phyloP scores from a whole-genome alignment of 2,329 filamentous ascomycete genomes.

The Colletotrichum sp. region DNA sequence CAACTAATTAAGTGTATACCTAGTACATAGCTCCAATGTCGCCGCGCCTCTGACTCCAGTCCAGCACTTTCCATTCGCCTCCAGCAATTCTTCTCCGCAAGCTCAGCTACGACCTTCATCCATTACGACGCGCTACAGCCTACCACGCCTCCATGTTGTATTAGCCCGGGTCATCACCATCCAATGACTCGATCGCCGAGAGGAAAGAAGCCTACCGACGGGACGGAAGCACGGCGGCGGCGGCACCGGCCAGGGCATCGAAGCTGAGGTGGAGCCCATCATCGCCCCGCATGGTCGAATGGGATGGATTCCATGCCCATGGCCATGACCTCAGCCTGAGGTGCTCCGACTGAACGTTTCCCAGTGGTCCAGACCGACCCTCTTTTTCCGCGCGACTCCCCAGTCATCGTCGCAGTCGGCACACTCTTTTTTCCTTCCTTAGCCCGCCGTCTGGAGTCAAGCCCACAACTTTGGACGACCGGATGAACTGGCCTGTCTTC shows the following conservation, averaged over 20 bases:
- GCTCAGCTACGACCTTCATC: background rate
- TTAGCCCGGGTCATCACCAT: background rate
- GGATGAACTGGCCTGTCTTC: background rate
- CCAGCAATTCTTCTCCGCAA: background rate
- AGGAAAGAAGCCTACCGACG: background rate
- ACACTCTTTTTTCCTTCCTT: background rate
- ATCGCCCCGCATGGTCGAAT: background rate
- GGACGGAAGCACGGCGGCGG: background rate
- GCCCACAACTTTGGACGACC: background rate
- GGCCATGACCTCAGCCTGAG: constrained; percentile 5
- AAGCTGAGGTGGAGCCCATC: background rate
- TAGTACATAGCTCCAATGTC: background rate
- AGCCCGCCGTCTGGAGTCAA: constrained; percentile 1
- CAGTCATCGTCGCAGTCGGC: background rate
- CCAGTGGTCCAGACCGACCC: background rate
- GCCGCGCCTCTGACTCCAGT: background rate
- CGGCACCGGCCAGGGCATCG: background rate
- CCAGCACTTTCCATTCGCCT: background rate
- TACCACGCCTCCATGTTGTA: background rate
- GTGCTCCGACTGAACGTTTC: background rate
- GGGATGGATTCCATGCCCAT: constrained; percentile 9
- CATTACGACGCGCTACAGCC: background rate
- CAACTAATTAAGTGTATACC: background rate
- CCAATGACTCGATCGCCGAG: constrained; percentile 1
- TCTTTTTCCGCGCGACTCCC: background rate